Evolutionary conservation across 2,329 filamentous ascomycete genomes (phyloP).

Genomic region (Monosporascus cannonballus): DNA sequence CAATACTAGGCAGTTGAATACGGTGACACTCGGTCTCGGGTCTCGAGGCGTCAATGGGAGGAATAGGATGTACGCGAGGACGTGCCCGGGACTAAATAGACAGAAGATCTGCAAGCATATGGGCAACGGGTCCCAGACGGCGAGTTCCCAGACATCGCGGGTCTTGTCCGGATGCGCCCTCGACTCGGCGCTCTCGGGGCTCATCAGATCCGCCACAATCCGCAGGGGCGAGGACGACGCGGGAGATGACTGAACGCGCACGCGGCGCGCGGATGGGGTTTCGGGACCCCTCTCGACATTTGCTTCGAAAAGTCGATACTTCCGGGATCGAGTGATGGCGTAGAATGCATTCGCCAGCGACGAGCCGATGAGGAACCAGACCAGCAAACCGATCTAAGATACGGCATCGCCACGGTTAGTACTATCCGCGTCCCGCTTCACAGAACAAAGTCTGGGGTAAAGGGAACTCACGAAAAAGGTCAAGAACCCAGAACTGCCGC

Average conservation of each 20-base stretch:
- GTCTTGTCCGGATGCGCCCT: slow-evolving; percentile 76
- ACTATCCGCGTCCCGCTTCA: neutral
- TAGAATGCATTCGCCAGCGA: slow-evolving; percentile 75
- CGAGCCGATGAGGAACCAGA: slow-evolving; percentile 61
- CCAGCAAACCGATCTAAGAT: slow-evolving; percentile 58
- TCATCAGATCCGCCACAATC: slow-evolving; percentile 63
- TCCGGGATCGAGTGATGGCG: slow-evolving; percentile 72
- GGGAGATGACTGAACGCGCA: slow-evolving; percentile 81
- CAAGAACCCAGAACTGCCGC: slow-evolving; percentile 58
- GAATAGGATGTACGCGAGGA: slow-evolving; percentile 85
- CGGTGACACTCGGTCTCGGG: slow-evolving; percentile 75
- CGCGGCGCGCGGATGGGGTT: slow-evolving; percentile 82
- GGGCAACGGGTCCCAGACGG: slow-evolving; percentile 88
- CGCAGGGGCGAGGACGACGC: slow-evolving; percentile 71
- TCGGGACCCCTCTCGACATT: slow-evolving; percentile 68
- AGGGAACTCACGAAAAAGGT: slow-evolving; percentile 42
- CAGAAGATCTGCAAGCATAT: slow-evolving; percentile 78
- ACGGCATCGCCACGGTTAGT: slow-evolving; percentile 8
- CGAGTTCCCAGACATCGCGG: slow-evolving; percentile 90
- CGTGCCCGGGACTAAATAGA: slow-evolving; percentile 87
- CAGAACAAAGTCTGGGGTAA: slow-evolving; percentile 4
- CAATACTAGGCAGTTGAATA: slow-evolving; percentile 76
- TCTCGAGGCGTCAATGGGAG: slow-evolving; percentile 73
- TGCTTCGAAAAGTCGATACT: slow-evolving; percentile 87
- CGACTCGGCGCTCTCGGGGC: slow-evolving; percentile 66